Evolutionary conservation across 495 filamentous ascomycete genomes (phyloP).

Genomic region (Tuber indicum): DNA sequence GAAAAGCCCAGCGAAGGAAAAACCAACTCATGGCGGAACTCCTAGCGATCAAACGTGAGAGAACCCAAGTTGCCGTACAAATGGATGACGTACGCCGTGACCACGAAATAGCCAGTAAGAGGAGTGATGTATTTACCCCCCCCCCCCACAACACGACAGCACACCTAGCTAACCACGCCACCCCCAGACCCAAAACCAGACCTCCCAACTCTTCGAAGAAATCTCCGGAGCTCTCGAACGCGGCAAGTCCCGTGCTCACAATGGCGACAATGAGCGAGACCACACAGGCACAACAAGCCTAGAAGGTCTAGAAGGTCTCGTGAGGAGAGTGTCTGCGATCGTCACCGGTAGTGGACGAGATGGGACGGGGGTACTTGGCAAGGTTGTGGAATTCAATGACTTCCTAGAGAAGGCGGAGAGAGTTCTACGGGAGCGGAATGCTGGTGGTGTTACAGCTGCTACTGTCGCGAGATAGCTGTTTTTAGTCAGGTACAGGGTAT

Average conservation of each 20-base stretch:
- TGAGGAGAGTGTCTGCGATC: constrained; percentile 18
- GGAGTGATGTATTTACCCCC: constrained; percentile 23
- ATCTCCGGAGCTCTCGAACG: constrained; percentile 32
- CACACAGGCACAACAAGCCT: constrained; percentile 2
- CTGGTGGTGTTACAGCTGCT: neutral
- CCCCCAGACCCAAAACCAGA: constrained; percentile 23
- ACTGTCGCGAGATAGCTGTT: neutral
- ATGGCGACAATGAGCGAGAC: neutral
- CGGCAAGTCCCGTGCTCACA: constrained; percentile 17
- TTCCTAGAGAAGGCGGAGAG: constrained; percentile 34
- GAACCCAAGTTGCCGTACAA: constrained; percentile 27
- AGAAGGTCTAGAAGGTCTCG: constrained; percentile 28
- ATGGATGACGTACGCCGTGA: constrained; percentile 35
- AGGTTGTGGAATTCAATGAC: constrained; percentile 34
- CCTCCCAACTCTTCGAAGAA: constrained; percentile 35
- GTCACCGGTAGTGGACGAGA: constrained; percentile 33
- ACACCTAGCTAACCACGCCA: constrained; percentile 5
- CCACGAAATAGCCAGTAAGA: constrained; percentile 28
- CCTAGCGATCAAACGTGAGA: constrained; percentile 21
- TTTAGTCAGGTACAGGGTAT: neutral
- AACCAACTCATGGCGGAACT: constrained; percentile 29
- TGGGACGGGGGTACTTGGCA: constrained; percentile 31
- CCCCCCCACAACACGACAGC: neutral
- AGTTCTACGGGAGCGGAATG: constrained; percentile 23
- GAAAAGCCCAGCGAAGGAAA: constrained; percentile 29